phyloP scores from a whole-genome alignment of 306 rosid species.

The Vigna radiata region DNA sequence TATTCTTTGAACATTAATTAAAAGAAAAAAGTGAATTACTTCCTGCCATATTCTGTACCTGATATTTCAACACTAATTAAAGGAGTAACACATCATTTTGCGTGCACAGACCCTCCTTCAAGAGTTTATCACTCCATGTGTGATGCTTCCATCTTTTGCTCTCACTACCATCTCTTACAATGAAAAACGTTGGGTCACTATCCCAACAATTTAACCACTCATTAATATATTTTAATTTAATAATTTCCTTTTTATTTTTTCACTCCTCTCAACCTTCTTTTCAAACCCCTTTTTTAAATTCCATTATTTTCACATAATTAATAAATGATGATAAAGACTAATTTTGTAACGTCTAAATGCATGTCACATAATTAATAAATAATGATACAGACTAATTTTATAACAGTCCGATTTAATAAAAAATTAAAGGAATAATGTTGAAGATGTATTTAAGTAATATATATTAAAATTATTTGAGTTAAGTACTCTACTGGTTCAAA shows the following conservation, averaged over 20 bases:
- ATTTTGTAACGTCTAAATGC: not conserved
- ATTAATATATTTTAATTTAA: too few species aligned
- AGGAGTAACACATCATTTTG: too few species aligned
- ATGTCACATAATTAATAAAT: not conserved
- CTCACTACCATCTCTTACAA: conserved; percentile 37
- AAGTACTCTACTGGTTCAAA: too few species aligned
- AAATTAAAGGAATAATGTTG: not conserved
- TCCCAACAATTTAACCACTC: conserved; percentile 54
- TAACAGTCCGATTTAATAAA: not conserved
- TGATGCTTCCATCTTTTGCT: conserved; percentile 65
- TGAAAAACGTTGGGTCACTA: conserved; percentile 44
- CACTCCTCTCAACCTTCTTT: too few species aligned
- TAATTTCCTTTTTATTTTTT: too few species aligned
- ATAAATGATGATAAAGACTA: not conserved
- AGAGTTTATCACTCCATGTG: conserved; percentile 74
- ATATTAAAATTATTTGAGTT: too few species aligned
- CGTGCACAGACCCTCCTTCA: conserved; percentile 60
- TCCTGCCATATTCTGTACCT: too few species aligned
- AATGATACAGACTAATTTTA: not conserved
- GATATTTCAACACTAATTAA: too few species aligned
- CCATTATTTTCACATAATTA: not conserved
- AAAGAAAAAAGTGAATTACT: too few species aligned
- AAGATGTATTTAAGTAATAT: too few species aligned
- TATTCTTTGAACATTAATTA: too few species aligned
- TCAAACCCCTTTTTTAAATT: too few species aligned